Base-by-base conservation (phyloP, 805 yeast species). In the Suhomyces prunicola region DNA sequence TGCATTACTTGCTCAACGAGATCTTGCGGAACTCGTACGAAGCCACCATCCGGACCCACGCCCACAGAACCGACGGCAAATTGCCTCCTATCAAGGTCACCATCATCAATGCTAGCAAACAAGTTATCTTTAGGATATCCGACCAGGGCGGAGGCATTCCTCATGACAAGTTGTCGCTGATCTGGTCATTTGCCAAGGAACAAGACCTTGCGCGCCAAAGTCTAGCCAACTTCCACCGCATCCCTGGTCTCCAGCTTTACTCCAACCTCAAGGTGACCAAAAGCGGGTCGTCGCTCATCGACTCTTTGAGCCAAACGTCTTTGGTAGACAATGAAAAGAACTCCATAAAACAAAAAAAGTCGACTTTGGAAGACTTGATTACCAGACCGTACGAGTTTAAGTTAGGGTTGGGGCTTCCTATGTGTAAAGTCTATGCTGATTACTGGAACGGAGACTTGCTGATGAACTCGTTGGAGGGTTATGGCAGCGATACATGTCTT, bases 361-460 rank as follows among this genome's bases (percentile, higher is more conserved):
- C 85, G 4, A 87, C 94, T 1, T 72, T 92, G 54, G 77, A 80
- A 49, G 78, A 82, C 27, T 76, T 92, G 61, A 81, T 87, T 42
- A 78, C 85, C 31, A 80, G 97, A 56, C 88, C 94, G 1, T 84
- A 88, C 26, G 81, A 87, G 54, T 81, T 80, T 60, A 88, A 87
- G 50, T 71, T 93, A 27, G 97, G 97, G 0, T 79, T 93, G 54
- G 97, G 97, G 0, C 73, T 93, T 55, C 97, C 98, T 0, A 85
- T 93, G 87, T 88, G 97, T 62, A 86, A 89, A 60, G 90, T 92
- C 0, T 93, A 93, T 65, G 90, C 96, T 0, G 97, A 93, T 61
- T 93, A 93, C 69, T 93, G 98, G 98, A 94, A 92, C 60, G 98
- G 98, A 6, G 88, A 87, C 49, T 69, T 93, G 48, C 86, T 85